phyloP scores from a whole-genome alignment of 306 rosid species.

The Begonia peltatifolia region DNA sequence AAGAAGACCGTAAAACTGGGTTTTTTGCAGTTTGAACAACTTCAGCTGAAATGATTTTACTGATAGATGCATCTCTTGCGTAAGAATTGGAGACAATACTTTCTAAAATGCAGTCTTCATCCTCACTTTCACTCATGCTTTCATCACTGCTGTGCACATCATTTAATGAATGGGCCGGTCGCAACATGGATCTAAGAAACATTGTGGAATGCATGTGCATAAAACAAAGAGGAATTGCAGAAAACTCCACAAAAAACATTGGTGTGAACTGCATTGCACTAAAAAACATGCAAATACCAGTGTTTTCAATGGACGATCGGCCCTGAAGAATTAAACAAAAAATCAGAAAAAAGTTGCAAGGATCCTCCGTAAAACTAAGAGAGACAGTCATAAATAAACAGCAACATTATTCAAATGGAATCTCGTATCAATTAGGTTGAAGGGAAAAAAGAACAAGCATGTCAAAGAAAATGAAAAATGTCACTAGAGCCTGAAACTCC shows the following conservation, averaged over 20 bases:
- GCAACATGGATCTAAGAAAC: slow-evolving; percentile 19
- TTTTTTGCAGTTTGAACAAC: slow-evolving; percentile 10
- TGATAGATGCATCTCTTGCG: slow-evolving; percentile 9
- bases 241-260: slow-evolving; percentile 50
- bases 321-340: slow-evolving; percentile 30
- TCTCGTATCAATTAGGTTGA: background rate
- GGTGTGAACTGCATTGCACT: slow-evolving; percentile 26
- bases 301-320: slow-evolving; percentile 9
- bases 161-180: slow-evolving; percentile 16
- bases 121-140: slow-evolving; percentile 11
- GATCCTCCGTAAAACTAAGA: background rate
- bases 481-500: no score
- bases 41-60: slow-evolving; percentile 5
- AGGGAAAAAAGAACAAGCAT: no score
- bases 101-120: slow-evolving; percentile 13
- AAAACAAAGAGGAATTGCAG: slow-evolving; percentile 62
- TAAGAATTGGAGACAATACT: background rate
- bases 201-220: slow-evolving; percentile 26
- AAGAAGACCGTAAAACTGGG: slow-evolving; percentile 12
- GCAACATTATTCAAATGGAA: background rate
- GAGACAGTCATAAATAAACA: background rate
- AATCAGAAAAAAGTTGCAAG: background rate
- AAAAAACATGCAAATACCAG: slow-evolving; percentile 45
- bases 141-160: slow-evolving; percentile 14
- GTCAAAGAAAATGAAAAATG: no score